phyloP scores from a whole-genome alignment of 192 early-diverging fungal genomes.

The Rhizophagus sp. region DNA sequence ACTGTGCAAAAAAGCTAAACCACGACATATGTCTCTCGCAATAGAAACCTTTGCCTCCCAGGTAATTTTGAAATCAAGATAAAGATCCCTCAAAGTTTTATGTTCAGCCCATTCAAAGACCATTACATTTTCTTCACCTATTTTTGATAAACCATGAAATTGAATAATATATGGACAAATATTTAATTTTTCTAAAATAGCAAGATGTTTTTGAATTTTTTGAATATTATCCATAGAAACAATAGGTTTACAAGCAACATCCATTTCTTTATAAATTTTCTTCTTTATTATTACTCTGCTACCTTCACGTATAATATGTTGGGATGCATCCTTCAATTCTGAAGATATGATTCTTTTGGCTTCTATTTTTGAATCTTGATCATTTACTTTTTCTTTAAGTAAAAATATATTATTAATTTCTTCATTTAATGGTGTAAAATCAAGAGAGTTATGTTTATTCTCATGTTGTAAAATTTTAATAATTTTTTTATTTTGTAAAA shows the following conservation, averaged over 20 bases:
- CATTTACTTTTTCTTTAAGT: background rate
- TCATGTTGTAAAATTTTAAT: background rate
- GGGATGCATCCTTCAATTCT: background rate
- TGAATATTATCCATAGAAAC: background rate
- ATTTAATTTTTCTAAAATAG: conserved; percentile 20
- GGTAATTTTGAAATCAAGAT: background rate
- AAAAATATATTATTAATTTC: background rate
- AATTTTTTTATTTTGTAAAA: background rate
- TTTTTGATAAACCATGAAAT: conserved; percentile 21
- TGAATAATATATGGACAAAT: conserved; percentile 9
- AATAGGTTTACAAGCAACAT: background rate
- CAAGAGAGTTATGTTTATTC: too few relatives aligned
- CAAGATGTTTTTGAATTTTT: conserved; percentile 5
- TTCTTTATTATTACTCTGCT: background rate
- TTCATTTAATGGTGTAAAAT: background rate
- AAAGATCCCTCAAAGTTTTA: background rate
- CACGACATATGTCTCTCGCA: conserved; percentile 22
- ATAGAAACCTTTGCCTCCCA: conserved; percentile 4
- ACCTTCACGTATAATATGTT: background rate
- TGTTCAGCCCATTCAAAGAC: conserved; percentile 31
- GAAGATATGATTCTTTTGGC: background rate
- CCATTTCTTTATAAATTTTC: background rate
- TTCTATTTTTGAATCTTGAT: background rate
- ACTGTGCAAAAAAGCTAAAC: conserved; percentile 13
- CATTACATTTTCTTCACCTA: conserved; percentile 1